Conservation (phyloP, 2,329 filamentous ascomycete genomes). For the Geoglossum cookeanum region DNA sequence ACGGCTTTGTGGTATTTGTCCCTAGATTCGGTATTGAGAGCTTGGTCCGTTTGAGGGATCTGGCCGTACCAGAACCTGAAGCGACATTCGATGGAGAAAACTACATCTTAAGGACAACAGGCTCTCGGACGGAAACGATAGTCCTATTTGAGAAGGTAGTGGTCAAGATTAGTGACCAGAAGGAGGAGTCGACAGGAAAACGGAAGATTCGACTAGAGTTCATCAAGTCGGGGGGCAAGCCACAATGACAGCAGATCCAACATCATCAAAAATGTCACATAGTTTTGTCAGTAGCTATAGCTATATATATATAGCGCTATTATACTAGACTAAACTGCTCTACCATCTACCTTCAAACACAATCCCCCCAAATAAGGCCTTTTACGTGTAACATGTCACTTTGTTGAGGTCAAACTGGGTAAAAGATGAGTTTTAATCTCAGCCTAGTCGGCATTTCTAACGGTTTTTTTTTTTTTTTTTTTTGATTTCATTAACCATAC, state of each 20-base stretch:
- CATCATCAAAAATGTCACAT: neutral
- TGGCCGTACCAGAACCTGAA: constrained; percentile 34
- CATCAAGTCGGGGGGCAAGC: neutral
- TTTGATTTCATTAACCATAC: constrained; percentile 1
- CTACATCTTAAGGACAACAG: constrained; percentile 49
- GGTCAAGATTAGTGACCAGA: constrained; percentile 78
- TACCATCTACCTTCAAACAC: too few species aligned
- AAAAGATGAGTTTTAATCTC: too few species aligned
- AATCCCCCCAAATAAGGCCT: too few species aligned
- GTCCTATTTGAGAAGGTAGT: constrained; percentile 85
- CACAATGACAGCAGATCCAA: neutral
- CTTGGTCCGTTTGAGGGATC: constrained; percentile 65
- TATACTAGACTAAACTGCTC: too few species aligned
- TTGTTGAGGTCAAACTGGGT: too few species aligned
- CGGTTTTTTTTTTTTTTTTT: neutral
- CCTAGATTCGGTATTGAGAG: constrained; percentile 91
- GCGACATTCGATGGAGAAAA: constrained; percentile 71
- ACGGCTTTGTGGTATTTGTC: constrained; percentile 92
- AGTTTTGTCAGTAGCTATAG: too few species aligned
- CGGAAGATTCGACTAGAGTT: constrained; percentile 57
- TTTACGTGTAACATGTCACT: too few species aligned
- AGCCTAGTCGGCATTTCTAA: too few species aligned
- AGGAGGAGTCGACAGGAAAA: constrained; percentile 93
- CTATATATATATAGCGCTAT: too few species aligned
- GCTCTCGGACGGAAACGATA: constrained; percentile 37